Base-by-base conservation (phyloP, 169 alveolate genomes). In the Cyclospora cayetanensis region DNA sequence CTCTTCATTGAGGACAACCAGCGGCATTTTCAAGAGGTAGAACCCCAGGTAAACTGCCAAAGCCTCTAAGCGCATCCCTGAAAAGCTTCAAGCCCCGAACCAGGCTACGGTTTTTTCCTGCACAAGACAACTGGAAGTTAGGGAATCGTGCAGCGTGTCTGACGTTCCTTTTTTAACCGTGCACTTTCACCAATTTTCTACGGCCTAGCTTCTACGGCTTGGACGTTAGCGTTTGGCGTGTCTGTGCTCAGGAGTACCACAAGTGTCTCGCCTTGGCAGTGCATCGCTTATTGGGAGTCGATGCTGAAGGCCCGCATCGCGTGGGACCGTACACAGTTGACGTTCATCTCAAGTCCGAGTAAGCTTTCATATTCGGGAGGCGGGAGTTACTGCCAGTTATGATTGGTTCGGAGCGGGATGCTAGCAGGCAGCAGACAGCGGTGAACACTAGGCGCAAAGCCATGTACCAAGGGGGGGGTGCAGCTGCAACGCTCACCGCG, bases 21-120 rank as follows among this genome's bases (percentile, higher is more conserved):
- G 46, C 82, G 70, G 65, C 92, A 85, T 0, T 87, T 87, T 42
- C 41, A 25, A 42, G 42, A 66, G 11, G 39, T 42, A 35, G 77
- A 66, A 41, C 87, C 60, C 25, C 92, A 70, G 76, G 92, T 87
- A 50, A n/a, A 9, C n/a, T n/a, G n/a, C n/a, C n/a, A n/a, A n/a
- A n/a, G n/a, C n/a, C n/a, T n/a, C n/a, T n/a, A n/a, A n/a, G n/a
- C n/a, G n/a, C n/a, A n/a, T n/a, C n/a, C n/a, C n/a, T n/a, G n/a
- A n/a, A n/a, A n/a, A n/a, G n/a, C n/a, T 22, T 37, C 37, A 37
- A 37, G 31, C 37, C 37, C 63, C 39, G 31, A 74, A 74, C 65
- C 60, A n/a, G n/a, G n/a, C n/a, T n/a, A n/a, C n/a, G n/a, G n/a
- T n/a, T 37, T 41, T 46, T 7, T 15, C 60, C 60, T 46, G 7